Evolutionary conservation across 345 rosid species (phyloP).

Genomic region (sweet orange (Citrus sinensis)): DVS_A1.0 CM039161.1:24411001-24411500

Average conservation of each 20-base stretch:
- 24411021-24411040: slow-evolving; percentile 99
- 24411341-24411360: slow-evolving; percentile 87
- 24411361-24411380: slow-evolving; percentile 98
- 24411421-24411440: slow-evolving; percentile 97
- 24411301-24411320: slow-evolving; percentile 86
- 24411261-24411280: slow-evolving; percentile 97
- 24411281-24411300: slow-evolving; percentile 99
- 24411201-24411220: slow-evolving; percentile 90
- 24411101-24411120: slow-evolving; percentile 93
- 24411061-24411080: slow-evolving; percentile 75
- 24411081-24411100: slow-evolving; percentile 72
- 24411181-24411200: slow-evolving; percentile 81
- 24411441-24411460: slow-evolving; percentile 92
- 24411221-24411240: slow-evolving; percentile 74
- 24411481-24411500: slow-evolving; percentile 92
- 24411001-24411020: slow-evolving; percentile 99
- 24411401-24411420: slow-evolving; percentile 99
- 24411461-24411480: slow-evolving; percentile 79
- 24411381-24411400: slow-evolving; percentile 92
- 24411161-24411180: slow-evolving; percentile 97
- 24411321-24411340: slow-evolving; percentile 95
- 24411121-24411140: slow-evolving; percentile 89
- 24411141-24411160: slow-evolving; percentile 85
- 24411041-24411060: slow-evolving; percentile 86
- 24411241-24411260: slow-evolving; percentile 77